phyloP scores from a whole-genome alignment of 208 protist genomes.

The Leishmania tarentolae region DNA sequence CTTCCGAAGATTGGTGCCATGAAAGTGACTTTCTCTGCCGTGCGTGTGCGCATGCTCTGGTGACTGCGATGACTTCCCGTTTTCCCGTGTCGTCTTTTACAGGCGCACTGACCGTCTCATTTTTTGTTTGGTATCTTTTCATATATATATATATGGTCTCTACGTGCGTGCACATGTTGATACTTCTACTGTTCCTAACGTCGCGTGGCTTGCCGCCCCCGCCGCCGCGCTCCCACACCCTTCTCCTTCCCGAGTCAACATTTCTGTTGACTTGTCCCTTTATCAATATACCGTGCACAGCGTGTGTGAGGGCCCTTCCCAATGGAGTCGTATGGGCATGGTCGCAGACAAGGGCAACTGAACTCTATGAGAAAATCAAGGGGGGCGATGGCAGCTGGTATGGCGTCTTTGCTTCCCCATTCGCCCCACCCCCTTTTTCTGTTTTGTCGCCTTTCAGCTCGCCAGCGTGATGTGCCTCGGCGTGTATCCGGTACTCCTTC shows the following conservation, averaged over 20 bases:
- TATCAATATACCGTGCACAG: neutral
- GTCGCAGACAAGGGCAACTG: neutral
- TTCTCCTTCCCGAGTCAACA: neutral
- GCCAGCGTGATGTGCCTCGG: neutral
- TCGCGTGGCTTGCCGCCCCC: neutral
- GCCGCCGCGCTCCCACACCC: no score
- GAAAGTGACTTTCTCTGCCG: no score
- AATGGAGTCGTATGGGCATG: neutral
- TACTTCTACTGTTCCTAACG: neutral
- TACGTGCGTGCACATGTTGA: neutral
- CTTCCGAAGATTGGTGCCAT: neutral
- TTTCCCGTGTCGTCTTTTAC: neutral
- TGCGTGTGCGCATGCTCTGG: no score
- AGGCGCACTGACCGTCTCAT: neutral
- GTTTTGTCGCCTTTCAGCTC: neutral
- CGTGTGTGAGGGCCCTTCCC: neutral
- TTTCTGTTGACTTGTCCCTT: neutral
- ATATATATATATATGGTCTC: neutral
- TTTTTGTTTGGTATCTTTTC: neutral
- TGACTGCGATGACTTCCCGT: neutral
- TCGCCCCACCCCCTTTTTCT: neutral
- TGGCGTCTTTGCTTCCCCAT: neutral
- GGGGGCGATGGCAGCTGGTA: neutral
- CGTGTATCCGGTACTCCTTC: neutral
- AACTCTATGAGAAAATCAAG: neutral